Evolutionary conservation across 179 eudicot species (phyloP).

Genomic region (Silene coronaria): DNA sequence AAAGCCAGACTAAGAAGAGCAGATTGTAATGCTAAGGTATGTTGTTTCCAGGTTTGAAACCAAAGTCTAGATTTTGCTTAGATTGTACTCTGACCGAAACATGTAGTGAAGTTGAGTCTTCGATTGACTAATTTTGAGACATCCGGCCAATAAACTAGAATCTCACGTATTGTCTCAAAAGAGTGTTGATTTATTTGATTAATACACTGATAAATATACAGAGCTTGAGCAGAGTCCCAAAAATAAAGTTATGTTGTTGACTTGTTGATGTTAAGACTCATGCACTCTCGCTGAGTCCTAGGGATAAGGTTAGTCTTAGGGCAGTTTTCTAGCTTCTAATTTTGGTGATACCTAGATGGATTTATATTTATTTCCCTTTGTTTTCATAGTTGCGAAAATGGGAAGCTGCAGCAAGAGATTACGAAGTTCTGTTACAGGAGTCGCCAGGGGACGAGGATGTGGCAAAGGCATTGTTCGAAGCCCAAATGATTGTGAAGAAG

Average conservation of each 20-base stretch:
- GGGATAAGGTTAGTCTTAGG: neutral
- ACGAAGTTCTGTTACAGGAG: constrained; percentile 49
- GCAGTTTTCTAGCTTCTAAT: neutral
- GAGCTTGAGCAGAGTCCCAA: too few relatives aligned
- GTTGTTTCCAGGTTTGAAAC: neutral
- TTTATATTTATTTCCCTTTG: neutral
- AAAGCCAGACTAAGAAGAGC: constrained; percentile 47
- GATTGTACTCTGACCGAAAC: too few relatives aligned
- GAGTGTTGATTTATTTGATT: too few relatives aligned
- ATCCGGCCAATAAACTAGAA: too few relatives aligned
- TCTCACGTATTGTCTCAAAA: too few relatives aligned
- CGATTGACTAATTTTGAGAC: too few relatives aligned
- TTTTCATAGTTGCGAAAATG: constrained; percentile 50
- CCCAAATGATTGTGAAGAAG: constrained; percentile 39
- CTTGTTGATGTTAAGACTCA: too few relatives aligned
- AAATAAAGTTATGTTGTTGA: too few relatives aligned
- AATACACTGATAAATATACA: too few relatives aligned
- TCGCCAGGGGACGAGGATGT: constrained; percentile 61
- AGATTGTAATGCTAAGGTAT: constrained; percentile 37
- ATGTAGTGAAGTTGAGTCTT: too few relatives aligned
- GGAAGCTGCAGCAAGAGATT: constrained; percentile 62
- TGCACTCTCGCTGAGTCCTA: too few relatives aligned
- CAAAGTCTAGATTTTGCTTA: neutral
- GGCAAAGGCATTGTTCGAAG: constrained; percentile 43
- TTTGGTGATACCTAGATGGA: neutral